Evolutionary conservation across 768 basidiomycete species (phyloP).

Genomic region (Vararia minispora): DNA sequence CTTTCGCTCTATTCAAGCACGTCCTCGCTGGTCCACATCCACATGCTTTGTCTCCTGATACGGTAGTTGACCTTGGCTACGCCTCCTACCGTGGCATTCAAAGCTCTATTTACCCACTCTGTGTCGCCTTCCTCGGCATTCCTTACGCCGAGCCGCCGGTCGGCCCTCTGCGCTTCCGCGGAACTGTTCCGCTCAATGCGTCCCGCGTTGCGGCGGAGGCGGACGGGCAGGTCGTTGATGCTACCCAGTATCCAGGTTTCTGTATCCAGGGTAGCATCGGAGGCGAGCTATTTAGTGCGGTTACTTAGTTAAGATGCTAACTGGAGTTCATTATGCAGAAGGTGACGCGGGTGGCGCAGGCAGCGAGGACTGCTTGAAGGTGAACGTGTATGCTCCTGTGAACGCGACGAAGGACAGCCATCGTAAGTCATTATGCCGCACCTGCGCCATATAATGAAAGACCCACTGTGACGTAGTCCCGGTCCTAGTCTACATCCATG

Average conservation of each 20-base stretch:
- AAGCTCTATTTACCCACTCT: conserved; percentile 37
- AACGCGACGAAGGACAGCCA: conserved; percentile 34
- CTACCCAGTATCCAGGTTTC: conserved; percentile 41
- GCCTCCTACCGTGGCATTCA: conserved; percentile 45
- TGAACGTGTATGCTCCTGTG: conserved; percentile 52
- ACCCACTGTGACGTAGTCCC: conserved; percentile 18
- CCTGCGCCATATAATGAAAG: neutral
- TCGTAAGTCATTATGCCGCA: conserved; percentile 23
- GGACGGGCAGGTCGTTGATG: conserved; percentile 33
- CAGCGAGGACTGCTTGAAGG: conserved; percentile 54
- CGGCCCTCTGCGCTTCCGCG: conserved; percentile 26
- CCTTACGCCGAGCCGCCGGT: conserved; percentile 28
- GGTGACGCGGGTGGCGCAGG: conserved; percentile 54
- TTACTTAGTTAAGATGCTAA: neutral
- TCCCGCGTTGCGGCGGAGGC: conserved; percentile 26
- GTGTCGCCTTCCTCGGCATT: conserved; percentile 40
- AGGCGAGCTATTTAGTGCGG: conserved; percentile 20
- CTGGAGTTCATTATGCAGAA: conserved; percentile 18
- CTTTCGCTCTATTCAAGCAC: too few species aligned
- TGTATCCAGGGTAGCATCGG: conserved; percentile 50
- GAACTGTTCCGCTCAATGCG: conserved; percentile 41
- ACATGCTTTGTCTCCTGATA: too few species aligned
- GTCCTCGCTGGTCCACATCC: too few species aligned
- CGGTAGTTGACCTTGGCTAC: conserved; percentile 48
- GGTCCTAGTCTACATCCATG: conserved; percentile 31